Percentiles rank a stretch among this genome's conserved stretches.
Evolutionary conservation across 2,329 filamentous ascomycete genomes (phyloP).

Genomic region (Ampelomyces quisqualis): DNA sequence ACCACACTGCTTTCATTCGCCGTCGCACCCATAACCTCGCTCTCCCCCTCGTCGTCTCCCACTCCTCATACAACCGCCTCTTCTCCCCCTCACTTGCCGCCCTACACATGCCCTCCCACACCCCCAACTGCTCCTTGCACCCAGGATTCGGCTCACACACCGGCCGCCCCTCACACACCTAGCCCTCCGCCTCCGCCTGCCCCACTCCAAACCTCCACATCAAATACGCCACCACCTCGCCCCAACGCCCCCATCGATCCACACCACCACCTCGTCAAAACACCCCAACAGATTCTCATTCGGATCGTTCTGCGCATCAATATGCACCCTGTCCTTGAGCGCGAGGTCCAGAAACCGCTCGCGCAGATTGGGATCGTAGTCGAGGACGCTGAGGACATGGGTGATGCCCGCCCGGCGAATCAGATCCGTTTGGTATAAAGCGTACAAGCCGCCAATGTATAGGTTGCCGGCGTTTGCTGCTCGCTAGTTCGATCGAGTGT

Average conservation of each 20-base stretch:
- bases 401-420: slow-evolving; percentile 35
- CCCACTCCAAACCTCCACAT: slow-evolving; percentile 31
- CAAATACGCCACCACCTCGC: slow-evolving; percentile 33
- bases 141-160: slow-evolving; percentile 40
- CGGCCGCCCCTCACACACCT: slow-evolving; percentile 36
- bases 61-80: slow-evolving; percentile 35
- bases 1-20: no score
- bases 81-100: slow-evolving; percentile 16
- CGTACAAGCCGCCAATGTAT: slow-evolving; percentile 48
- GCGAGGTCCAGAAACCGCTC: slow-evolving; percentile 30
- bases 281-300: slow-evolving; percentile 34
- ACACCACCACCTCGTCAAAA: slow-evolving; percentile 23
- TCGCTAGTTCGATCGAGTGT: no score
- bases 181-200: slow-evolving; percentile 22
- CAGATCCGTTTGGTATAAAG: slow-evolving; percentile 44
- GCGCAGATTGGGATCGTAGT: slow-evolving; percentile 33
- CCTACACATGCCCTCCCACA: slow-evolving; percentile 34
- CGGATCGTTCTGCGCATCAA: slow-evolving; percentile 37
- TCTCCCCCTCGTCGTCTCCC: slow-evolving; percentile 33
- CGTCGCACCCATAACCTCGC: no score
- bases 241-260: slow-evolving; percentile 29
- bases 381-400: slow-evolving; percentile 37
- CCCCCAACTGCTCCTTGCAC: slow-evolving; percentile 37
- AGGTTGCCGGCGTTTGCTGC: slow-evolving; percentile 37
- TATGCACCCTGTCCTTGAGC: slow-evolving; percentile 34